phyloP scores from a whole-genome alignment of 129 eudicot genomes.

The Lactuca saligna region DNA sequence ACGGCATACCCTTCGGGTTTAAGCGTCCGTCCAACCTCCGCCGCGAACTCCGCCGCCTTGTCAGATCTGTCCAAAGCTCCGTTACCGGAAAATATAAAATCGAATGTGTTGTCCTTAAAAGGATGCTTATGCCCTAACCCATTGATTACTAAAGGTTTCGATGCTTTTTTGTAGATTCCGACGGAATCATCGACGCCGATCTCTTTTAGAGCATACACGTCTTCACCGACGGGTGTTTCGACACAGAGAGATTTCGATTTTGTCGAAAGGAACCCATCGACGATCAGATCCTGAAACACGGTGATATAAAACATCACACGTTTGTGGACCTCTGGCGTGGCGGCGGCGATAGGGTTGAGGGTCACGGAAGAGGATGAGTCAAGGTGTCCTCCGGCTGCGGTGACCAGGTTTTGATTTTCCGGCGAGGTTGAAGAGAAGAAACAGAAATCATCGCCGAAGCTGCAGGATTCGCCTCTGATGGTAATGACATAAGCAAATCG shows the following conservation, averaged over 20 bases:
- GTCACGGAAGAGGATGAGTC: conserved; percentile 35
- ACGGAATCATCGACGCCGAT: conserved; percentile 63
- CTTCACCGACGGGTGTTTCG: conserved; percentile 58
- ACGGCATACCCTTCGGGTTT: conserved; percentile 84
- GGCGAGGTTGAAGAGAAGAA: conserved; percentile 64
- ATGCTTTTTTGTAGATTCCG: conserved; percentile 54
- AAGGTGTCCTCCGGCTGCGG: conserved; percentile 27
- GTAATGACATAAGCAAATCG: conserved; percentile 81
- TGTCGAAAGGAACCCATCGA: conserved; percentile 56
- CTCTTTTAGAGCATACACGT: conserved; percentile 69
- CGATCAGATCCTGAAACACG: conserved; percentile 69
- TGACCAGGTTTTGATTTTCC: conserved; percentile 41
- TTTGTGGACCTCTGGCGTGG: conserved; percentile 45
- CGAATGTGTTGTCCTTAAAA: conserved; percentile 46
- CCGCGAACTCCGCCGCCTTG: conserved; percentile 40
- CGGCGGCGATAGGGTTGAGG: conserved; percentile 21
- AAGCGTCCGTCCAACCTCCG: conserved; percentile 67
- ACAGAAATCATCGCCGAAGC: conserved; percentile 68
- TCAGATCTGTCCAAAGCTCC: conserved; percentile 47
- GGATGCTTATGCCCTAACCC: conserved; percentile 46
- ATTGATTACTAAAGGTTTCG: conserved; percentile 57
- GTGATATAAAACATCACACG: conserved; percentile 56
- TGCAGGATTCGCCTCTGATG: conserved; percentile 75
- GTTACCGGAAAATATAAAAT: conserved; percentile 68
- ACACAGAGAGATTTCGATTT: conserved; percentile 63